Evolutionary conservation across 2,329 filamentous ascomycete species (phyloP).

Genomic region (Calonectria honghensis): DNA sequence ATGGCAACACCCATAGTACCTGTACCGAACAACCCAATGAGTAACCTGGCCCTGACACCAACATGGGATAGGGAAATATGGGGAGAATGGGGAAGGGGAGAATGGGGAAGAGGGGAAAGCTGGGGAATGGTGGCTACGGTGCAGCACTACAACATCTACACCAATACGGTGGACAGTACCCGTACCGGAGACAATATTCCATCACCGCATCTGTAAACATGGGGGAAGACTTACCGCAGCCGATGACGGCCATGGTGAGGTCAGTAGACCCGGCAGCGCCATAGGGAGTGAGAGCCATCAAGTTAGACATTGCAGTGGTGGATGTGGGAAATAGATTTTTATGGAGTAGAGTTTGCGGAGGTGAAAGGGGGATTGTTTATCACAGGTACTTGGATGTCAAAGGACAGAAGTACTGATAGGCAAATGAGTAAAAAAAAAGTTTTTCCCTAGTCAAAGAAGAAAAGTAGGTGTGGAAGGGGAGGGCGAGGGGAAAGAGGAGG

Average conservation of each 20-base stretch:
- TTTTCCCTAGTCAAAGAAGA: slow-evolving; percentile 9
- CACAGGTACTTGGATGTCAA: slow-evolving; percentile 26
- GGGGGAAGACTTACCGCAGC: slow-evolving; percentile 79
- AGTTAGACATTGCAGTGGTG: slow-evolving; percentile 46
- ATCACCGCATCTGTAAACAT: slow-evolving; percentile 34
- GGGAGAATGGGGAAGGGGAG: slow-evolving; percentile 18
- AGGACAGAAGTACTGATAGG: slow-evolving; percentile 31
- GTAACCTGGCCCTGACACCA: slow-evolving; percentile 34
- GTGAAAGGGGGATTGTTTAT: slow-evolving; percentile 35
- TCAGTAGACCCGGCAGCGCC: slow-evolving; percentile 61
- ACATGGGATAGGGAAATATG: slow-evolving; percentile 9
- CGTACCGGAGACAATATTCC: slow-evolving; percentile 26
- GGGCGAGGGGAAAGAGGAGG: slow-evolving; percentile 5
- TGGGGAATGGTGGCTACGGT: slow-evolving; percentile 25
- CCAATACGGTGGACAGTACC: slow-evolving; percentile 40
- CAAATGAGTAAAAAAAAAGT: slow-evolving; percentile 10
- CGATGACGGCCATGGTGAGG: slow-evolving; percentile 86
- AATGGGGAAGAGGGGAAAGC: background rate
- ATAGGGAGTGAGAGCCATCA: slow-evolving; percentile 60
- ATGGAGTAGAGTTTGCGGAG: slow-evolving; percentile 27
- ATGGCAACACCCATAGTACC: slow-evolving; percentile 92
- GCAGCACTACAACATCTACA: slow-evolving; percentile 39
- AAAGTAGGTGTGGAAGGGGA: slow-evolving; percentile 21
- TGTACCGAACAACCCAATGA: slow-evolving; percentile 58
- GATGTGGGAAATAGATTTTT: slow-evolving; percentile 34